These are phyloP conservation scores for Venturia aucupariae DNA, from an alignment of 2,329 filamentous ascomycete species.

Conservation along the genomic window DNA sequence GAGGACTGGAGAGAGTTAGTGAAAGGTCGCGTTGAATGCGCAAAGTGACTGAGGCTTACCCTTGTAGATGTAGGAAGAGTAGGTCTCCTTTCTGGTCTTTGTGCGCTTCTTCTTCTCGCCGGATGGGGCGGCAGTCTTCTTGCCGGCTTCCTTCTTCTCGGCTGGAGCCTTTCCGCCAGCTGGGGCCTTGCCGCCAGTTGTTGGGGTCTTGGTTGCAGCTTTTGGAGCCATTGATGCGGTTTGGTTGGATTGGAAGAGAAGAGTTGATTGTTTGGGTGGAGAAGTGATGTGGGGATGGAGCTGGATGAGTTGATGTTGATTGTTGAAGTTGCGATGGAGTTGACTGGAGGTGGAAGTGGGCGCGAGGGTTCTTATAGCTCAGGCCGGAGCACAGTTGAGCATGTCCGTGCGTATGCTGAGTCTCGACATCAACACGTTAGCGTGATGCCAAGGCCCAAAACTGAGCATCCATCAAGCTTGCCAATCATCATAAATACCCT, in stretches of 20 bases:
- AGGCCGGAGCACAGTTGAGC: not conserved
- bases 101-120: constrained; percentile 99
- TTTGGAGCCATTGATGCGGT: constrained; percentile 80
- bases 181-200: constrained; percentile 83
- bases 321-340: constrained; percentile 19
- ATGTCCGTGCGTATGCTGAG: constrained; percentile 5
- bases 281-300: constrained; percentile 22
- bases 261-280: constrained; percentile 23
- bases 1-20: constrained; percentile 56
- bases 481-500: not conserved
- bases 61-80: constrained; percentile 99
- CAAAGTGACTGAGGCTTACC: constrained; percentile 48
- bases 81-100: constrained; percentile 99
- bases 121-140: constrained; percentile 89
- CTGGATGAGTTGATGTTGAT: constrained; percentile 19
- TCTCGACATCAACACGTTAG: constrained; percentile 5
- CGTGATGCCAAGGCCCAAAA: constrained; percentile 4
- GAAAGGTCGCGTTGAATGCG: constrained; percentile 12
- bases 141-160: constrained; percentile 99
- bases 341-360: constrained; percentile 29
- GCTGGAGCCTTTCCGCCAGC: constrained; percentile 64
- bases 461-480: constrained; percentile 1
- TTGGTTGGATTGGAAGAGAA: constrained; percentile 21
- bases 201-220: constrained; percentile 96
- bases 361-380: constrained; percentile 4